A percentile compares a stretch with the other conserved stretches of the same genome.
These are phyloP conservation scores for Mycena latifolia DNA, from an alignment of 768 basidiomycete genomes.

Conservation along the genomic window DNA sequence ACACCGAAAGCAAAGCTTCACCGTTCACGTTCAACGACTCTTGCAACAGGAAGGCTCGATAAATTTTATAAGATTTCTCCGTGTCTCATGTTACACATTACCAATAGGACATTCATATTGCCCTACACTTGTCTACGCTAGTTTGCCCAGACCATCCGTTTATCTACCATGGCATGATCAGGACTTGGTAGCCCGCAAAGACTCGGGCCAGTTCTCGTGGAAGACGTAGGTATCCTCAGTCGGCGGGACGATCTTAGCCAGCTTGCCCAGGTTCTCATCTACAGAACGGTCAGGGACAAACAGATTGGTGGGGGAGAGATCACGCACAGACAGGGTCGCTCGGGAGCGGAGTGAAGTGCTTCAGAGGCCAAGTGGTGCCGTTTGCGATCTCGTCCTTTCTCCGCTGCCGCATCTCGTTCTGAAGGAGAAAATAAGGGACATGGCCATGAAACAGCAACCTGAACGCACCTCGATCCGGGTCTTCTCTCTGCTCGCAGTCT, in stretches of 20 bases:
- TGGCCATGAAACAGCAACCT: neutral
- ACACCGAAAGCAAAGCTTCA: too few species aligned
- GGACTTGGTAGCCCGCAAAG: slow-evolving; percentile 8
- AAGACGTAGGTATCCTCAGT: slow-evolving; percentile 86
- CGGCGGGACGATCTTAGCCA: slow-evolving; percentile 72
- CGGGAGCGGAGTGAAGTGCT: slow-evolving; percentile 80
- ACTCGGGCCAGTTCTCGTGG: slow-evolving; percentile 67
- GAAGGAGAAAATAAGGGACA: slow-evolving; percentile 10
- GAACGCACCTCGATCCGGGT: slow-evolving; percentile 84
- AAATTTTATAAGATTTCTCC: too few species aligned
- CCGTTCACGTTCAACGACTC: too few species aligned
- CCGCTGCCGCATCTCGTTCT: slow-evolving; percentile 95
- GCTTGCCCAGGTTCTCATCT: slow-evolving; percentile 77
- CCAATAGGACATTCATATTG: too few species aligned
- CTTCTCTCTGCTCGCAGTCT: slow-evolving; percentile 91
- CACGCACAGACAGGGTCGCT: slow-evolving; percentile 80
- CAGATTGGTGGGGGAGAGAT: neutral
- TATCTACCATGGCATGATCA: neutral
- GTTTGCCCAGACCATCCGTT: neutral
- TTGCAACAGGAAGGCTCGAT: too few species aligned
- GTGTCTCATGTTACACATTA: too few species aligned
- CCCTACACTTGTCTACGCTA: too few species aligned
- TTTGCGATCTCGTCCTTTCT: slow-evolving; percentile 84
- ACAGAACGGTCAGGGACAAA: neutral
- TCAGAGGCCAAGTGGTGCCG: slow-evolving; percentile 79